Conservation (phyloP, 345 rosid species). For the Capsella bursapastoris region DNA sequence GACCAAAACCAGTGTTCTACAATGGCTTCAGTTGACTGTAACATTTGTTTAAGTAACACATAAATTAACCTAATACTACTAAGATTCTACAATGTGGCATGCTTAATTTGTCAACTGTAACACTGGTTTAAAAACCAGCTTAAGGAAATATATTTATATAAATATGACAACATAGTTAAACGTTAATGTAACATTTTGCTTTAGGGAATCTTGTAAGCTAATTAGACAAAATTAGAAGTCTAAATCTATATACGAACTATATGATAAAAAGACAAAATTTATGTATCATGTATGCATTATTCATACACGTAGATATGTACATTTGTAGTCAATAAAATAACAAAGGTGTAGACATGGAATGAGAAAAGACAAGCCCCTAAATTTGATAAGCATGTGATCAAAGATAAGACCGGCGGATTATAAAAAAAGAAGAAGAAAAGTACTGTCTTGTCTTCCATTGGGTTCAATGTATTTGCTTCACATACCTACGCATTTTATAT, state of each 20-base stretch:
- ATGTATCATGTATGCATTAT: constrained; percentile 7
- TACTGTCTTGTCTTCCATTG: constrained; percentile 28
- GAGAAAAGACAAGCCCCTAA: constrained; percentile 47
- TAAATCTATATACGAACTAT: neutral
- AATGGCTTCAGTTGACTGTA: no score
- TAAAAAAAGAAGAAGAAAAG: neutral
- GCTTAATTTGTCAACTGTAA: constrained; percentile 7
- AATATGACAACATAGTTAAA: neutral
- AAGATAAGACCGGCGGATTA: constrained; percentile 48
- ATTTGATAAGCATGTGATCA: constrained; percentile 46
- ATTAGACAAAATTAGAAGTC: neutral
- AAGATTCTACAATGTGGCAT: constrained; percentile 21
- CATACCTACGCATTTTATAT: constrained; percentile 29
- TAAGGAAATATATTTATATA: no score
- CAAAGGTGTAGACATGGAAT: constrained; percentile 24
- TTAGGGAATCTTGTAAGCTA: neutral
- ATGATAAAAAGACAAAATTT: neutral
- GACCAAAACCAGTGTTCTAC: no score
- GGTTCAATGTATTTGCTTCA: constrained; percentile 45
- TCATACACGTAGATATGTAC: constrained; percentile 6
- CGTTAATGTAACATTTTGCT: neutral
- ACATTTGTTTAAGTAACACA: neutral
- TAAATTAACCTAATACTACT: neutral
- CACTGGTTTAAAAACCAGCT: neutral
- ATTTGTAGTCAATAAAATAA: constrained; percentile 6